Base-by-base conservation (phyloP, 441 rosid species). In the Gossypium gossypioides region DNA sequence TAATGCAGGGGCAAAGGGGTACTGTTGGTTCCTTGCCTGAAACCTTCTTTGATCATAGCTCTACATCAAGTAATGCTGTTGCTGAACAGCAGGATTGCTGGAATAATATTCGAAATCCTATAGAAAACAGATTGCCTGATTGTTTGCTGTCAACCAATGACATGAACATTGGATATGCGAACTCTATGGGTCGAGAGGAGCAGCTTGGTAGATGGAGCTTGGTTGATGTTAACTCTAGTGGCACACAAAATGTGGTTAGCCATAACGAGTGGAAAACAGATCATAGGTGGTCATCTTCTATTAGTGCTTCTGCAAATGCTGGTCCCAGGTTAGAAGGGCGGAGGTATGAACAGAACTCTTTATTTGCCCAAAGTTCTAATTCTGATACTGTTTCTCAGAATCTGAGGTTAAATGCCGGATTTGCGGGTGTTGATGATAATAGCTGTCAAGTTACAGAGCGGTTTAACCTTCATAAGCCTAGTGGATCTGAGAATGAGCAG, bases 1-100 rank as follows among this genome's bases (percentile, higher is more conserved):
- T 77, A 75, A 93, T 93, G 98, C 96, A 91, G 84, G 90, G 97
- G 83, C 92, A 89, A 79, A 89, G 93, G 81, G 89, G 88, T 73
- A 83, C 89, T 40, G 70, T 91, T 48, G 91, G 90, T 81, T 86
- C 92, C 64, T 79, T 90, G 75, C 82, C 98, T 18, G 96, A 90
- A 75, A 72, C 88, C 24, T 64, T 93, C 81, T 85, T 87, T 74
- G 97, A 91, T 57, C 92, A 81, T 77, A 92, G 89, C 55, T 86
- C 97, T 66, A 25, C 97, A 29, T 88, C 96, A 69, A 81, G 75
- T 74, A 87, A 80, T 80, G 78, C 84, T 68, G 80, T 83, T 69
- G 79, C 80, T 24, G 91, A 87, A 75, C 91, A 82, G 82, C 93
- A 80, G 77, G 78, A 81, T 75, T 84, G 80, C 82, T 89, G 96